These are phyloP conservation scores for Hyaloscypha hepaticicola DNA, from an alignment of 495 filamentous ascomycete genomes.

Conservation along the genomic window DNA sequence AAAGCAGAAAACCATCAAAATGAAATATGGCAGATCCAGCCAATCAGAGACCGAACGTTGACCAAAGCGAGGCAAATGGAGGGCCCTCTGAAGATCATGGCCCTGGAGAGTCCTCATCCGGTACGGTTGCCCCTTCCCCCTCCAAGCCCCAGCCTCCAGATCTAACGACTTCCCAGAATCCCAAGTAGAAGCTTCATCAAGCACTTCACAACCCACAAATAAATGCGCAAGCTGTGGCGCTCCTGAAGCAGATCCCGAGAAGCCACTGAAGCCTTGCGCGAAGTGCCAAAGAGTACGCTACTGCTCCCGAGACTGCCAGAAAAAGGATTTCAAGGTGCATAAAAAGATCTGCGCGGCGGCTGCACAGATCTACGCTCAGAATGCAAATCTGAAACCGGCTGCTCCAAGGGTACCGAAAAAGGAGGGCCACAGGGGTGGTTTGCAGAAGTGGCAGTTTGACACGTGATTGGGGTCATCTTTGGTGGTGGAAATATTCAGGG, in stretches of 20 bases:
- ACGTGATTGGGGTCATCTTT: slow-evolving; percentile 6
- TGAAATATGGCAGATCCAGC: background rate
- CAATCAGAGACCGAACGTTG: background rate
- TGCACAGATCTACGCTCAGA: slow-evolving; percentile 16
- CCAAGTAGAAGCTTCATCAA: background rate
- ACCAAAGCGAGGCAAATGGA: background rate
- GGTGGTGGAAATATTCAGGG: background rate
- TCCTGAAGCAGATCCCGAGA: background rate
- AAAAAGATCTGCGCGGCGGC: slow-evolving; percentile 36
- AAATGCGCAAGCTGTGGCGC: slow-evolving; percentile 4
- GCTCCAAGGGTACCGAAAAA: slow-evolving; percentile 1
- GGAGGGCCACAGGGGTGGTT: slow-evolving; percentile 14
- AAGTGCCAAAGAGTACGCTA: slow-evolving; percentile 41
- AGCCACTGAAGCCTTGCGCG: slow-evolving; percentile 38
- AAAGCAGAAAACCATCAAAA: background rate
- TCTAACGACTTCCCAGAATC: background rate
- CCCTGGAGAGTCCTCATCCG: background rate
- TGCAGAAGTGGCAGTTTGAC: slow-evolving; percentile 25
- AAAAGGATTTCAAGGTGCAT: slow-evolving; percentile 43
- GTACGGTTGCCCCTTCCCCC: background rate
- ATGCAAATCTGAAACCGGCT: slow-evolving; percentile 6
- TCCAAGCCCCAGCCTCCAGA: background rate
- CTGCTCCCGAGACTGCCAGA: slow-evolving; percentile 51
- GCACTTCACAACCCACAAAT: background rate
- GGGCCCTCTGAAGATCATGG: background rate